These are phyloP conservation scores for Barnettozyma wickerhamii DNA, from an alignment of 805 yeast species.

Conservation along the genomic window DNA sequence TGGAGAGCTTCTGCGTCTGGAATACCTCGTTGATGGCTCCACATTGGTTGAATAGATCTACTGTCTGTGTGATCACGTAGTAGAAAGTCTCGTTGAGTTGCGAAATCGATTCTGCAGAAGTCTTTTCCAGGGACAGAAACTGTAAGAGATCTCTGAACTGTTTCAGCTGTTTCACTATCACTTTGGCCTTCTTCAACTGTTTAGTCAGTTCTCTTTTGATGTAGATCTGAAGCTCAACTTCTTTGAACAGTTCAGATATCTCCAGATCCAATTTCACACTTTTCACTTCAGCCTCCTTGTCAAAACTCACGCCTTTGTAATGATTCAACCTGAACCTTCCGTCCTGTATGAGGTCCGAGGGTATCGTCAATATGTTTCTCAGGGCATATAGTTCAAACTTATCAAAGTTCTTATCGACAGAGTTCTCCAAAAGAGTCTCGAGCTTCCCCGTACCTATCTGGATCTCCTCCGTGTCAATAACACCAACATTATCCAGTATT, in stretches of 20 bases:
- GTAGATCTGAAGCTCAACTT: conserved; percentile 40
- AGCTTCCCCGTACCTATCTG: conserved; percentile 75
- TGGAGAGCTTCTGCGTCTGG: background rate
- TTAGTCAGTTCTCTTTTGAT: conserved; percentile 37
- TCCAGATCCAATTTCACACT: conserved; percentile 27
- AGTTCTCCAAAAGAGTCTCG: conserved; percentile 69
- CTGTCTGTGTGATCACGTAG: conserved; percentile 40
- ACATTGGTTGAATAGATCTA: conserved; percentile 23
- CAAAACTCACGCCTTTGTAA: conserved; percentile 48
- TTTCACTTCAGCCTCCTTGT: conserved; percentile 15
- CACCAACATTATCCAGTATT: conserved; percentile 24
- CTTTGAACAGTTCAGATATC: conserved; percentile 31
- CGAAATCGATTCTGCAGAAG: background rate
- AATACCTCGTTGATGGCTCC: conserved; percentile 8
- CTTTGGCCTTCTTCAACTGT: conserved; percentile 36
- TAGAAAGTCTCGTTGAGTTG: conserved; percentile 40
- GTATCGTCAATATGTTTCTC: conserved; percentile 71
- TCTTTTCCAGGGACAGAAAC: conserved; percentile 22
- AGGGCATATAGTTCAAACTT: conserved; percentile 78
- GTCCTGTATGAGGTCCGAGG: conserved; percentile 39
- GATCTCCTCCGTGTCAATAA: conserved; percentile 38
- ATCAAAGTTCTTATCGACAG: conserved; percentile 80
- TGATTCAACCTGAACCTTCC: conserved; percentile 70
- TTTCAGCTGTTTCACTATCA: conserved; percentile 31
- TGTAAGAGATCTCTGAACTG: conserved; percentile 29